Evolutionary conservation across 805 yeast genomes (phyloP), one percentile per base, ranked within the genome.

Genomic region (Dipodascus albidus): DNA sequence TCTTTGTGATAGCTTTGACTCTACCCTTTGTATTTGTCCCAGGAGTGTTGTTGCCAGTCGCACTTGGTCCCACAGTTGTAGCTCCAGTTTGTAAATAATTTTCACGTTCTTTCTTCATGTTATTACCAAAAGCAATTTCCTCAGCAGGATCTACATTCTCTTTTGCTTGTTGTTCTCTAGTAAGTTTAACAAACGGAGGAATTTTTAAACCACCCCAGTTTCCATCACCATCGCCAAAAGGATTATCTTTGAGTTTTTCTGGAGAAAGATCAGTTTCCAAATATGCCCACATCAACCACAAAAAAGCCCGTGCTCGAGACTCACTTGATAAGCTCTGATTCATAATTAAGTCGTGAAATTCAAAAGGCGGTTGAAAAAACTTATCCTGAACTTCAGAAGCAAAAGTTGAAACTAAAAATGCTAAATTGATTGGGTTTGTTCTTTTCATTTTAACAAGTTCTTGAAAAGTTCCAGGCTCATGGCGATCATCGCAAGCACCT

Each of bases 201-300:
- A 76, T 70, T 47, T 57, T 54, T 8, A 73, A 64, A 23, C 79
- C 74, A 21, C 55, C 60, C 14, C 57, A 62, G 19, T 57, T 60
- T 15, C 62, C 67, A 19, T 49, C 41, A 3, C 76, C 76, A 19
- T 49, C 41, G 3, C 76, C 76, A 64, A 82, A 84, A n/a, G 90
- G 90, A 59, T 83, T 83, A 3, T 57, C 52, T 0, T 62, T 65
- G 15, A 83, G 61, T 53, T 77, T 78, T 23, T 75, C 81, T 1
- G 74, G 70, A 1, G 75, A 65, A 57, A 86, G 72, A 55, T 78
- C 75, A 0, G 96, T 85, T 63, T 91, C 96, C 58, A 85, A 70
- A 62, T 84, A 87, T 1, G 87, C 77, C 70, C 87, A 90, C 47
- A 87, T 62, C 38, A 91, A 69, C 97, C 97, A 91, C 55, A 91